Evolutionary conservation across 116 monocot species (phyloP).

Genomic region (Thalassia testudinum): DNA sequence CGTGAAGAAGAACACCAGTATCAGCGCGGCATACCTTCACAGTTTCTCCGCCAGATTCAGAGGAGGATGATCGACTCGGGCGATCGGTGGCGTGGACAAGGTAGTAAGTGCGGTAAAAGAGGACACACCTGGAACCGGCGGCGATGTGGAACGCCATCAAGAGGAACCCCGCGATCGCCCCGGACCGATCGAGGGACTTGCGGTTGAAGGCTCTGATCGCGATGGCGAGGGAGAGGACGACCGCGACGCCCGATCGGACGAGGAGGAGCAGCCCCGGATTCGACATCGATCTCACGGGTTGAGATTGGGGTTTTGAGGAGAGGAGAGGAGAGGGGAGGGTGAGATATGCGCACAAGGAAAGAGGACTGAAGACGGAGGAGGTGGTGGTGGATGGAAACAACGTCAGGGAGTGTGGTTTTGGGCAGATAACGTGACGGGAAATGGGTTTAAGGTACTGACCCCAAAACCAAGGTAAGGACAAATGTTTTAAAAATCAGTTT

Average conservation of each 20-base stretch:
- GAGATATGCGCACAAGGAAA: no score
- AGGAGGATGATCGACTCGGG: background rate
- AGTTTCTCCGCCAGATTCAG: slow-evolving; percentile 1
- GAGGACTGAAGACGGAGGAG: no score
- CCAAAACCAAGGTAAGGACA: no score
- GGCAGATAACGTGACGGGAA: no score
- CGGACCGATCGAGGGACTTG: slow-evolving; percentile 60
- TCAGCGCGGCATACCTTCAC: slow-evolving; percentile 56
- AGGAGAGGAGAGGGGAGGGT: no score
- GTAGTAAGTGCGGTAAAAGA: background rate
- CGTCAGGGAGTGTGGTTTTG: no score
- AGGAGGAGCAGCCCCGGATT: slow-evolving; percentile 6
- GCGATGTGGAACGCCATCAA: slow-evolving; percentile 68
- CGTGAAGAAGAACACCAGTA: slow-evolving; percentile 83
- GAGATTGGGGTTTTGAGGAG: no score
- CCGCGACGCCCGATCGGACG: slow-evolving; percentile 17
- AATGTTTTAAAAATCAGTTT: no score
- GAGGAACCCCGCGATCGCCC: slow-evolving; percentile 60
- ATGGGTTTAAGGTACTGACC: no score
- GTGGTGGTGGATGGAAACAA: no score
- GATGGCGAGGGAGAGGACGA: slow-evolving; percentile 26
- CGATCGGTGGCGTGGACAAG: no score
- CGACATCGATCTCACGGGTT: no score
- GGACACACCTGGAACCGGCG: slow-evolving; percentile 45
- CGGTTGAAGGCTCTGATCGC: slow-evolving; percentile 26